Evolutionary conservation across 2,329 filamentous ascomycete genomes (phyloP), one percentile per base, ranked within the genome.

Genomic region (Ophioceras dolichostomum): DNA sequence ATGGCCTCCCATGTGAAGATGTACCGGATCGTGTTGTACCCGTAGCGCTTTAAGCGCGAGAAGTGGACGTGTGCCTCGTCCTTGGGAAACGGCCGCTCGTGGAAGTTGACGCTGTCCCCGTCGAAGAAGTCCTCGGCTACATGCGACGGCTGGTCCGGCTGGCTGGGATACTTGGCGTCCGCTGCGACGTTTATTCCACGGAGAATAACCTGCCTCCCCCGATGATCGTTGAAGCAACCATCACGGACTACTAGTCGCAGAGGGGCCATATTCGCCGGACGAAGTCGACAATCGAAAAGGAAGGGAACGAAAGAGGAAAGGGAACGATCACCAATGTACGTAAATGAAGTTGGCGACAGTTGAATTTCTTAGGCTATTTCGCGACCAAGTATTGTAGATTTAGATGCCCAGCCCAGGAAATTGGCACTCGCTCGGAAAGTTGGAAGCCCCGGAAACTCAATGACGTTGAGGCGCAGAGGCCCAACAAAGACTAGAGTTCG

Each of bases 1-100:
- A 98, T 83, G n/a, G 91, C 89, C 60, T 98, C 91, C 91, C 91
- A 98, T 0, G 91, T 96, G 55, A 96, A 98, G 48, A 98, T 68
- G 59, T 98, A 98, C 53, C 91, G 76, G 47, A 98, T 88, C 1
- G 85, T 88, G 58, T 96, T 98, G 68, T 94, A 98, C 12, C 91
- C 91, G 67, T 81, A 94, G 50, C 82, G 79, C 50, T 81, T 84
- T 45, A 98, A 61, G 31, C 88, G 74, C 10, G 83, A 73, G 57
- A 98, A 95, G 57, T 98, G 91, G 13, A 73, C 67, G 49, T 85
- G 80, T 1, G 91, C 86, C 47, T 95, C 85, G 35, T 84, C 76
- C 34, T 84, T 70, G 4, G 80, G 67, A 48, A 98, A 98, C 0
- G 91, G 91, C 2, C 88, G 74, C 41, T 78, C 73, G 47, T 89